Evolutionary conservation across 495 filamentous ascomycete species (phyloP).

Genomic region (Ascodesmis nigricans): DNA sequence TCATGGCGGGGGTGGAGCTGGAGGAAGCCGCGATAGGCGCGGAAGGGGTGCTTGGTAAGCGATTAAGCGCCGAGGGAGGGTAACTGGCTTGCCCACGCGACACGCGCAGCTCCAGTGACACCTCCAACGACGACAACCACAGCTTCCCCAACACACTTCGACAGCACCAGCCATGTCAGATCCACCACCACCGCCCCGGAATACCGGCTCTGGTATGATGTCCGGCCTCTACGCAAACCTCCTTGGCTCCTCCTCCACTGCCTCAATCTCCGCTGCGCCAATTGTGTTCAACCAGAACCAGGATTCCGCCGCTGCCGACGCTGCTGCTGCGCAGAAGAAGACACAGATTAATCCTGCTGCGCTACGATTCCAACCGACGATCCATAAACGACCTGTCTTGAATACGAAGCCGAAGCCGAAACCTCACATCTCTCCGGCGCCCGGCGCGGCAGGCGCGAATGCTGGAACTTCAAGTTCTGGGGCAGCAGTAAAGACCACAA

Average conservation of each 20-base stretch:
- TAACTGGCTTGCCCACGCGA: too few relatives aligned
- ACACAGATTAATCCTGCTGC: slow-evolving; percentile 63
- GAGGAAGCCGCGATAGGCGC: too few relatives aligned
- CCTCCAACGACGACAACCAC: too few relatives aligned
- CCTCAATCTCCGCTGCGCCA: slow-evolving; percentile 53
- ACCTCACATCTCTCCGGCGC: slow-evolving; percentile 24
- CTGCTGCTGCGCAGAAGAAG: slow-evolving; percentile 27
- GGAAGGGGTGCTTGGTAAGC: too few relatives aligned
- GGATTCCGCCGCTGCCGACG: slow-evolving; percentile 24
- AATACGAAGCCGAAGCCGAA: slow-evolving; percentile 48
- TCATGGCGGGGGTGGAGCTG: too few relatives aligned
- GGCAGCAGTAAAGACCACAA: slow-evolving; percentile 9
- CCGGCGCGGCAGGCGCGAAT: slow-evolving; percentile 11
- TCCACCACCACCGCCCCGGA: neutral
- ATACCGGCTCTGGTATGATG: slow-evolving; percentile 8
- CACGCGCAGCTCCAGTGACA: too few relatives aligned
- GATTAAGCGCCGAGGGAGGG: too few relatives aligned
- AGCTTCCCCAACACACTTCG: neutral
- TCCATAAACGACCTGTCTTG: slow-evolving; percentile 38
- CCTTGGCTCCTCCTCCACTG: slow-evolving; percentile 31
- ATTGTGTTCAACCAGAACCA: slow-evolving; percentile 58
- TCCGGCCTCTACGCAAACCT: slow-evolving; percentile 39
- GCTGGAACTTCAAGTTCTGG: slow-evolving; percentile 13
- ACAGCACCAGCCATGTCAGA: neutral
- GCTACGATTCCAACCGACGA: slow-evolving; percentile 68